These are phyloP conservation scores for Rhizoclosmatium globosum DNA, from an alignment of 192 early-diverging fungal species.

Conservation along the genomic window DNA sequence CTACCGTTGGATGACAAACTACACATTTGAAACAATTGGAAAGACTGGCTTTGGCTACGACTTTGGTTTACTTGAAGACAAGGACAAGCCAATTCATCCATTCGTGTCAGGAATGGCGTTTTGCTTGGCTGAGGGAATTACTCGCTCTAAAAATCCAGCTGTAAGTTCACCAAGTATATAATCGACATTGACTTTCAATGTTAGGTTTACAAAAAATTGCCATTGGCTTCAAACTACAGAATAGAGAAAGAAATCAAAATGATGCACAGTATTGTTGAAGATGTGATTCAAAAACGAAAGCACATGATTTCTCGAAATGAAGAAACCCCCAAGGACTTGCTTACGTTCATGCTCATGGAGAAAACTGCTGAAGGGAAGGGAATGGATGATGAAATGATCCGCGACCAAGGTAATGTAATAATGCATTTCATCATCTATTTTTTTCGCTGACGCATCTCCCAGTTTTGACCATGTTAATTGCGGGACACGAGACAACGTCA, in stretches of 20 bases:
- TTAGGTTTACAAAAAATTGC: slow-evolving; percentile 55
- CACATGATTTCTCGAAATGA: slow-evolving; percentile 36
- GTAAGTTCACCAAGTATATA: not conserved
- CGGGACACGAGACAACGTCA: slow-evolving; percentile 65
- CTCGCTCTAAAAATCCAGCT: slow-evolving; percentile 20
- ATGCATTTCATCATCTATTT: not conserved
- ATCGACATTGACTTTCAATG: slow-evolving; percentile 6
- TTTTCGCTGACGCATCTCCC: not conserved
- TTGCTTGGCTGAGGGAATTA: slow-evolving; percentile 43
- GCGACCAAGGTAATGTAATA: slow-evolving; percentile 53
- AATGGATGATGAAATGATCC: slow-evolving; percentile 57
- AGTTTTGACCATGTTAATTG: slow-evolving; percentile 70
- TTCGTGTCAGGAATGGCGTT: slow-evolving; percentile 52
- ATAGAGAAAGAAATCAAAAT: slow-evolving; percentile 47
- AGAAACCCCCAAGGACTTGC: slow-evolving; percentile 53
- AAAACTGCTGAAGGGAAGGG: slow-evolving; percentile 41
- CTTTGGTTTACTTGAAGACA: slow-evolving; percentile 53
- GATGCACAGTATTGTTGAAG: slow-evolving; percentile 59
- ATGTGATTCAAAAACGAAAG: slow-evolving; percentile 60
- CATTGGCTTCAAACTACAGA: slow-evolving; percentile 46
- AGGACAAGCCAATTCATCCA: slow-evolving; percentile 39
- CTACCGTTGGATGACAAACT: slow-evolving; percentile 59
- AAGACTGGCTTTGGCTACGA: slow-evolving; percentile 65
- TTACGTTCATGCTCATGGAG: slow-evolving; percentile 67
- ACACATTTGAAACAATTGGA: slow-evolving; percentile 67